These are phyloP conservation scores for Panicum hallii DNA, from an alignment of 202 grass and related monocot genomes.

Conservation along the genomic window DNA sequence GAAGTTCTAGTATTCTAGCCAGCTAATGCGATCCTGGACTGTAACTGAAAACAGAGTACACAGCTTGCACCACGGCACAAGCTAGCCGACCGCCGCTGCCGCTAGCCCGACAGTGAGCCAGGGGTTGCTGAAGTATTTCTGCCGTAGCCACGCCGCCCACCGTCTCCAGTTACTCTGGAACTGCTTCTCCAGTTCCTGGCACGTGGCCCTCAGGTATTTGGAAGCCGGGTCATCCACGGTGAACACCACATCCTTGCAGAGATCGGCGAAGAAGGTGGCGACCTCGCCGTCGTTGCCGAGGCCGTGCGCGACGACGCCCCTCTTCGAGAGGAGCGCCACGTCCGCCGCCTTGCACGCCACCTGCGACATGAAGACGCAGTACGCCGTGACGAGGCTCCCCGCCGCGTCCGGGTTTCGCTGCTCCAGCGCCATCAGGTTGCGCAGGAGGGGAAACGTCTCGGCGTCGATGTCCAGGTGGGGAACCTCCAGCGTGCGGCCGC, in stretches of 20 bases:
- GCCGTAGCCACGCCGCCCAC: slow-evolving; percentile 34
- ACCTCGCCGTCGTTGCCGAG: slow-evolving; percentile 17
- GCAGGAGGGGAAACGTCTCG: slow-evolving; percentile 28
- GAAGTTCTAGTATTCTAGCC: too few species aligned
- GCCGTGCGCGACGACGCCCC: not conserved
- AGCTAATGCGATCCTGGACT: too few species aligned
- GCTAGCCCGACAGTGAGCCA: slow-evolving; percentile 7
- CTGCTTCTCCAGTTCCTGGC: slow-evolving; percentile 5
- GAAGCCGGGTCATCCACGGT: not conserved
- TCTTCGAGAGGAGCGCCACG: slow-evolving; percentile 15
- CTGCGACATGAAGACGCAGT: slow-evolving; percentile 44
- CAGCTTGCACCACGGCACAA: not conserved
- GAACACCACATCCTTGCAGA: slow-evolving; percentile 22
- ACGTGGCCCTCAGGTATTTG: slow-evolving; percentile 14
- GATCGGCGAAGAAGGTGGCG: not conserved
- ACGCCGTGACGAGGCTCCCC: slow-evolving; percentile 31
- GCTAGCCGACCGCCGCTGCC: not conserved
- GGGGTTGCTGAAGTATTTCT: slow-evolving; percentile 38
- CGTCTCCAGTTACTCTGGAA: not conserved
- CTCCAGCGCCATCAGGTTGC: slow-evolving; percentile 47
- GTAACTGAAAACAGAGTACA: not conserved
- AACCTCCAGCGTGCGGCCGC: slow-evolving; percentile 5
- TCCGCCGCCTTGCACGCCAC: slow-evolving; percentile 1
- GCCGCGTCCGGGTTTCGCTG: not conserved
- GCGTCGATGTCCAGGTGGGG: slow-evolving; percentile 9